phyloP scores from a whole-genome alignment of 139 green algal genomes.

The Pseudopediastrum boryanum region DNA sequence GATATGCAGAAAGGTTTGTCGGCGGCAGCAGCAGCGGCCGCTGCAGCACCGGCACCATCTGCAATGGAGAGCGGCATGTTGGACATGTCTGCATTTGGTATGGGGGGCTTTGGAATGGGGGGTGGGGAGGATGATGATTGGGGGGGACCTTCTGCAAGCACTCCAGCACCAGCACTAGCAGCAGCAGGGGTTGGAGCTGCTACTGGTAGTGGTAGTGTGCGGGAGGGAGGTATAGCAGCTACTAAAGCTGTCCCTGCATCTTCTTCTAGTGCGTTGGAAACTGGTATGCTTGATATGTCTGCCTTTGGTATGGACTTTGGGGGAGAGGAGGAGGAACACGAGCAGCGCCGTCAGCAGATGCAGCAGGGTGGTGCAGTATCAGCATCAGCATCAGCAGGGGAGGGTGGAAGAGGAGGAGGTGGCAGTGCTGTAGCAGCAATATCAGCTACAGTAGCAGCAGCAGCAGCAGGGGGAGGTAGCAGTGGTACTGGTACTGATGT shows the following conservation, averaged over 20 bases:
- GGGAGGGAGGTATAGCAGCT: too few species aligned
- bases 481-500: background rate
- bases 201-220: too few species aligned
- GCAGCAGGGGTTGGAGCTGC: too few species aligned
- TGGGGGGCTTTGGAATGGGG: constrained; percentile 20
- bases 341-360: background rate
- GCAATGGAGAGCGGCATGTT: constrained; percentile 45
- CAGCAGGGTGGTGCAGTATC: background rate
- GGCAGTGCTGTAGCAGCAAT: background rate
- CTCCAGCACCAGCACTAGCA: too few species aligned
- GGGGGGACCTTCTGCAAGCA: too few species aligned
- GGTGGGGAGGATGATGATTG: background rate
- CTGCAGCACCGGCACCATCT: background rate
- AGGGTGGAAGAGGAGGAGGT: background rate
- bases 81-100: constrained; percentile 47
- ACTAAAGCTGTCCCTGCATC: background rate
- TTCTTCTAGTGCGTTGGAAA: constrained; percentile 20
- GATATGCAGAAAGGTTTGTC: too few species aligned
- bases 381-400: constrained; percentile 8
- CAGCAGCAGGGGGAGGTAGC: background rate
- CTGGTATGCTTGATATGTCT: constrained; percentile 47
- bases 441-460: background rate
- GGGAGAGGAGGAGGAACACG: background rate
- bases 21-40: too few species aligned
- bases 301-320: too few species aligned